Conservation (phyloP, 495 filamentous ascomycete genomes). For the Elasticomyces elasticus region DNA sequence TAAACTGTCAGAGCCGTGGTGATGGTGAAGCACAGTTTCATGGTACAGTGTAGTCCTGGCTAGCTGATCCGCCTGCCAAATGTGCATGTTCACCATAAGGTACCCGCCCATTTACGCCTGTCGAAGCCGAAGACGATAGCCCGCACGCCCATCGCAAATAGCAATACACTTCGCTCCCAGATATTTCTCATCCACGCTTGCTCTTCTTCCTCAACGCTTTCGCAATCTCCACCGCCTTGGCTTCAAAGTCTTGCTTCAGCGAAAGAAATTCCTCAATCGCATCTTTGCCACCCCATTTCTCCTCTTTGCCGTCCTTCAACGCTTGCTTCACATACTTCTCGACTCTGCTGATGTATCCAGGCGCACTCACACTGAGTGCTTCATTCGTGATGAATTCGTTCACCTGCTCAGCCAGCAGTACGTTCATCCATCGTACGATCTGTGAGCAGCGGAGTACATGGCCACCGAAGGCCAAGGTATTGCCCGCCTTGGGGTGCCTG, state of each 20-base stretch:
- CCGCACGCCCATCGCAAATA: background rate
- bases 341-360: constrained; percentile 15
- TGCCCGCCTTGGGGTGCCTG: constrained; percentile 15
- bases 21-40: background rate
- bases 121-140: no score
- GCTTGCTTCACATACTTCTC: constrained; percentile 18
- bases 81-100: no score
- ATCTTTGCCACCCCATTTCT: constrained; percentile 15
- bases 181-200: background rate
- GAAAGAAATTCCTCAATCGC: constrained; percentile 11
- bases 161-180: background rate
- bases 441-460: constrained; percentile 21
- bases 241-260: constrained; percentile 9
- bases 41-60: background rate
- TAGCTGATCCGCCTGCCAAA: no score
- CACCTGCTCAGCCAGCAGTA: constrained; percentile 9
- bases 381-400: constrained; percentile 16
- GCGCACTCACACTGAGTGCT: constrained; percentile 9
- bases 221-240: background rate
- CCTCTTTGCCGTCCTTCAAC: constrained; percentile 4
- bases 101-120: background rate
- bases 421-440: constrained; percentile 15
- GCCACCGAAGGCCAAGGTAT: constrained; percentile 22
- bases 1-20: background rate
- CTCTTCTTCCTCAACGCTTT: background rate